A percentile compares a stretch with the other conserved stretches of the same genome.
Evolutionary conservation across 176 grass and related monocot genomes (phyloP).

Genomic region (Tillandsia leiboldiana): DNA sequence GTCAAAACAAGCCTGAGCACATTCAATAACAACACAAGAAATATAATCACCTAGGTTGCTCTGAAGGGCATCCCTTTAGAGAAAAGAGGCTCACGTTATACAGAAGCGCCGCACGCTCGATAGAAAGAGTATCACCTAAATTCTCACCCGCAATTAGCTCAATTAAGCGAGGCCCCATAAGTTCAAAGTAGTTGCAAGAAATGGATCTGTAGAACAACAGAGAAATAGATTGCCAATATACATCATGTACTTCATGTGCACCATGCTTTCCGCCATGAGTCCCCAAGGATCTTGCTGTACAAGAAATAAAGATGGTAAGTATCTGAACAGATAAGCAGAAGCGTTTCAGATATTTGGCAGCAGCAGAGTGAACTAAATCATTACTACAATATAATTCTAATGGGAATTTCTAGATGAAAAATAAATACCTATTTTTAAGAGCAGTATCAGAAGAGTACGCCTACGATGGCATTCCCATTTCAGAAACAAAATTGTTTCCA

Average conservation of each 20-base stretch:
- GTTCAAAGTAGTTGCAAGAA: constrained; percentile 33
- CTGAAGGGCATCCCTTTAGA: constrained; percentile 47
- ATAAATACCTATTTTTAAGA: constrained; percentile 66
- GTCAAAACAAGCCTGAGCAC: too few species aligned
- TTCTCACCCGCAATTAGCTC: constrained; percentile 37
- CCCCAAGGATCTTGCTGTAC: constrained; percentile 49
- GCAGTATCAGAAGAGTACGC: constrained; percentile 37
- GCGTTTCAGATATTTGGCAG: not conserved
- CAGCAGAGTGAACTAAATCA: not conserved
- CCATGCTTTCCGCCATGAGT: constrained; percentile 28
- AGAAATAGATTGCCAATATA: constrained; percentile 62
- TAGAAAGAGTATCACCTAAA: constrained; percentile 30
- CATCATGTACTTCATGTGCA: constrained; percentile 54
- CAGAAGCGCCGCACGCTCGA: constrained; percentile 66
- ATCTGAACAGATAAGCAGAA: not conserved
- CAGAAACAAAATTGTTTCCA: constrained; percentile 50
- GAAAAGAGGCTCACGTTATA: constrained; percentile 57
- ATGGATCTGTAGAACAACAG: constrained; percentile 46
- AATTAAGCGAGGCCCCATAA: constrained; percentile 31
- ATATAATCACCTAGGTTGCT: constrained; percentile 44
- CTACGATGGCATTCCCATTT: constrained; percentile 36
- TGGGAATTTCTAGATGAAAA: not conserved
- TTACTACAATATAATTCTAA: not conserved
- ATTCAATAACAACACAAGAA: constrained; percentile 5
- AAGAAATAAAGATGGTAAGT: constrained; percentile 10